Evolutionary conservation across 495 filamentous ascomycete species (phyloP).

Genomic region (Sporormia fimetaria): DNA sequence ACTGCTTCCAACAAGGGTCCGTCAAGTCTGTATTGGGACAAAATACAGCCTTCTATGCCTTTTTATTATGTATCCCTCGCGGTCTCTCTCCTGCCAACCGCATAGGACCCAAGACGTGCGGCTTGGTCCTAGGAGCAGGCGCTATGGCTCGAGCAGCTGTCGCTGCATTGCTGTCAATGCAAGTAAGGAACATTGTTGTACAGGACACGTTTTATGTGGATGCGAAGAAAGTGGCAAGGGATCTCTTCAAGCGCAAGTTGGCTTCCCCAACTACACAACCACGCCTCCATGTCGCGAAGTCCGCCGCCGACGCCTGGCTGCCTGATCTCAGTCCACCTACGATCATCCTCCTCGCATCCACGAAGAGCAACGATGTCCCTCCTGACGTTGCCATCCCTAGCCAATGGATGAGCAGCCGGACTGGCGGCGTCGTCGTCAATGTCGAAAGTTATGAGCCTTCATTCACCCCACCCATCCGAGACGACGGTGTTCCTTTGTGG

Average conservation of each 20-base stretch:
- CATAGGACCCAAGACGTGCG: conserved; percentile 57
- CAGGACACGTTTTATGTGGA: conserved; percentile 55
- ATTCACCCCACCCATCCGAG: conserved; percentile 54
- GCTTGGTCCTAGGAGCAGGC: conserved; percentile 65
- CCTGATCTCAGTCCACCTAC: conserved; percentile 51
- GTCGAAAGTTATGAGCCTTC: conserved; percentile 60
- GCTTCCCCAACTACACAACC: conserved; percentile 56
- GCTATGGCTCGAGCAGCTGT: conserved; percentile 73
- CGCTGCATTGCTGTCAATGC: conserved; percentile 67
- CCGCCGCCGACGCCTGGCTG: conserved; percentile 55
- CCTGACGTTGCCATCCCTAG: conserved; percentile 66
- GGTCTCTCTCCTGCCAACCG: conserved; percentile 72
- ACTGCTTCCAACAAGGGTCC: conserved; percentile 53
- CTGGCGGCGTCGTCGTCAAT: conserved; percentile 72
- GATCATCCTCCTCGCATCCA: conserved; percentile 63
- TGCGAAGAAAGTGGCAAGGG: conserved; percentile 57
- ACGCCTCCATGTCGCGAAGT: conserved; percentile 43
- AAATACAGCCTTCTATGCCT: conserved; percentile 77
- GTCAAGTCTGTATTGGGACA: conserved; percentile 65
- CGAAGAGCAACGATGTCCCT: conserved; percentile 48
- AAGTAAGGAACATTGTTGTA: conserved; percentile 69
- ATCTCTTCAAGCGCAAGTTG: no score
- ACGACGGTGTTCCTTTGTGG: conserved; percentile 54
- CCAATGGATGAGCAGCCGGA: conserved; percentile 64
- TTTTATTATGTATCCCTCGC: conserved; percentile 55